Evolutionary conservation across 2,329 filamentous ascomycete species (phyloP).

Genomic region (Orbilia javanica): DNA sequence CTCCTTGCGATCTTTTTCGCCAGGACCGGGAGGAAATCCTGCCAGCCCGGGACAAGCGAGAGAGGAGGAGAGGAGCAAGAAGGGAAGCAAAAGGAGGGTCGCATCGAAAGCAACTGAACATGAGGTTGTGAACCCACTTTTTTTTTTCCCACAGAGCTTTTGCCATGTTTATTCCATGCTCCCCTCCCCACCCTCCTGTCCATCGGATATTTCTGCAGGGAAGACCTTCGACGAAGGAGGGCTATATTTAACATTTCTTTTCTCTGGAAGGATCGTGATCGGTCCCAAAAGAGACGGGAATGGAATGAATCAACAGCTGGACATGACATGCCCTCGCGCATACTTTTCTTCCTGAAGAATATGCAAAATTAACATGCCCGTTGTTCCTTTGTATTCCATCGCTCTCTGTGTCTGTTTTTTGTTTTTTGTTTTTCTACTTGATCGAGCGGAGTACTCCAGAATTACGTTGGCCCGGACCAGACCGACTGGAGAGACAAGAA

Average conservation of each 20-base stretch:
- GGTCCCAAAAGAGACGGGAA: background rate
- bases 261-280: background rate
- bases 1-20: background rate
- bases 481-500: background rate
- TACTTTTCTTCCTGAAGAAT: no score
- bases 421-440: background rate
- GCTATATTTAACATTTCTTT: background rate
- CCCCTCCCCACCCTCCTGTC: background rate
- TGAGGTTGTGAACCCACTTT: background rate
- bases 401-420: background rate
- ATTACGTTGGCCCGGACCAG: background rate
- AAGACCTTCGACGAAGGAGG: background rate
- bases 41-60: background rate
- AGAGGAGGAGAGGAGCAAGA: slow-evolving; percentile 5
- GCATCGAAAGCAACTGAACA: slow-evolving; percentile 30
- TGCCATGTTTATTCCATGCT: background rate
- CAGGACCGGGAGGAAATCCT: background rate
- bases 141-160: no score
- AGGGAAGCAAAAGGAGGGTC: slow-evolving; percentile 12
- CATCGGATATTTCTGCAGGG: background rate
- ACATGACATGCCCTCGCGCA: background rate
- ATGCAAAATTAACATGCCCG: no score
- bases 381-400: no score
- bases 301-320: background rate
- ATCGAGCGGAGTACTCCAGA: background rate